Percentiles rank a stretch among this genome's conserved stretches.
These are phyloP conservation scores for Xylariomycetidae sp. DNA, from an alignment of 2,329 filamentous ascomycete species.

Conservation along the genomic window DNA sequence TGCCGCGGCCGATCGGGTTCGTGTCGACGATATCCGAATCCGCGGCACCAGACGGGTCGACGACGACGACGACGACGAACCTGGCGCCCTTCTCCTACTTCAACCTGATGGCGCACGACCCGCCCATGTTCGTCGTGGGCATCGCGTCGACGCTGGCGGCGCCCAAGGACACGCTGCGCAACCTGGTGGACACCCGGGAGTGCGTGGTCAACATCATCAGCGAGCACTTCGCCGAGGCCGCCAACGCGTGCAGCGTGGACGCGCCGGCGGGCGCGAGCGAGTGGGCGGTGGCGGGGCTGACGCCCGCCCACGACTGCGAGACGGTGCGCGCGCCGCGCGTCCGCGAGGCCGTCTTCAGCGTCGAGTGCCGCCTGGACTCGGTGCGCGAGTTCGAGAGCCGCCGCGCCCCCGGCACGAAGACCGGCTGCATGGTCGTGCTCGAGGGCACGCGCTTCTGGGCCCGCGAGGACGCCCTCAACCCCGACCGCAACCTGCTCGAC, in stretches of 20 bases:
- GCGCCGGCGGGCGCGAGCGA: constrained; percentile 71
- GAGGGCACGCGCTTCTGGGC: constrained; percentile 88
- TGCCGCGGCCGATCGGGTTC: constrained; percentile 74
- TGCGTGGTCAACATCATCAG: constrained; percentile 84
- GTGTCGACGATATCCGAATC: constrained; percentile 42
- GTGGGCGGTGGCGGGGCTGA: constrained; percentile 73
- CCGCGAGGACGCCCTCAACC: constrained; percentile 79
- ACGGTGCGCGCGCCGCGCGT: constrained; percentile 68
- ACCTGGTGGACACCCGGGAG: constrained; percentile 65
- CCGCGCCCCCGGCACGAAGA: constrained; percentile 65
- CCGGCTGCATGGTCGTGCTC: constrained; percentile 66
- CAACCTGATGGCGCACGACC: constrained; percentile 77
- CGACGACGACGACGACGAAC: constrained; percentile 57
- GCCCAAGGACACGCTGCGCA: constrained; percentile 74
- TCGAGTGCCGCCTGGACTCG: constrained; percentile 76
- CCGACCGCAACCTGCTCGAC: constrained; percentile 68
- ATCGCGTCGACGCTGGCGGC: constrained; percentile 37
- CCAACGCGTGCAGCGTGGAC: constrained; percentile 75
- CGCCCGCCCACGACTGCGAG: constrained; percentile 56
- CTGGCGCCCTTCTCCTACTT: constrained; percentile 86
- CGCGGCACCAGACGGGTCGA: constrained; percentile 47
- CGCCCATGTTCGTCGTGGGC: constrained; percentile 69
- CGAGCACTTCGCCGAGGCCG: constrained; percentile 80
- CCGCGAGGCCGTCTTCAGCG: constrained; percentile 72
- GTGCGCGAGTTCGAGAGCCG: constrained; percentile 71